Base-by-base conservation (phyloP, 768 basidiomycete species). In the Dacryopinax primogenitus region DNA sequence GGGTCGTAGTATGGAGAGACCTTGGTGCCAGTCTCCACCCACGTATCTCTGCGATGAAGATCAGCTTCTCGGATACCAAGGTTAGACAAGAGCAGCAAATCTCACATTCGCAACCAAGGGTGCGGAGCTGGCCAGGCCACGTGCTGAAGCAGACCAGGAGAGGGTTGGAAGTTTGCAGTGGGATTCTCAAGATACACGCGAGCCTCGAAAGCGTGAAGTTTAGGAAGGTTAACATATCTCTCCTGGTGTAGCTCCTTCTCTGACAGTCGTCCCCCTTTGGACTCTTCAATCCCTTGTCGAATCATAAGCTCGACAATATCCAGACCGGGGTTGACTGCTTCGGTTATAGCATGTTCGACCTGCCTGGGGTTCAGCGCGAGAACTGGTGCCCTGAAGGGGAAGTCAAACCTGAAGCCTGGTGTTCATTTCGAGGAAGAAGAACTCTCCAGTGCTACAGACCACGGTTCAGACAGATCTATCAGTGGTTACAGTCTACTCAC, bases 391-490 rank as follows among this genome's bases (percentile, higher is more conserved):
- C n/a, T n/a, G n/a, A n/a, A n/a, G n/a, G n/a, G 58, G 11, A 32
- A n/a, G 39, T 37, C 70, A 63, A 63, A 78, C 83, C 70, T 85
- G 84, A 47, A 86, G 80, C 9, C 85, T 78, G 0, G 84, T 84
- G 67, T 88, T 87, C 82, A 87, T 83, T 72, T 88, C 86, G 13
- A 88, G 76, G 66, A 87, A 88, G 75, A 78, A 86, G 73, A 85
- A 86, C 0, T 76, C 69, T 0, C 77, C 79, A 0, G 81, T 81
- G 41, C 41, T 44, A 18, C 4, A 6, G 41, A 44, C 23, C 41
- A 44, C 18, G 18, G 18, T 23, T 23, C 4, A 37, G 36, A 18
- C 36, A 44, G 18, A 23, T 44, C 18, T 18, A 18, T 3, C 7
- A 23, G 13, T 34, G 32, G 67, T 73, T 71, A 62, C 73, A 73